Evolutionary conservation across 495 filamentous ascomycete genomes (phyloP).

Genomic region (Neurospora hispaniola): DNA sequence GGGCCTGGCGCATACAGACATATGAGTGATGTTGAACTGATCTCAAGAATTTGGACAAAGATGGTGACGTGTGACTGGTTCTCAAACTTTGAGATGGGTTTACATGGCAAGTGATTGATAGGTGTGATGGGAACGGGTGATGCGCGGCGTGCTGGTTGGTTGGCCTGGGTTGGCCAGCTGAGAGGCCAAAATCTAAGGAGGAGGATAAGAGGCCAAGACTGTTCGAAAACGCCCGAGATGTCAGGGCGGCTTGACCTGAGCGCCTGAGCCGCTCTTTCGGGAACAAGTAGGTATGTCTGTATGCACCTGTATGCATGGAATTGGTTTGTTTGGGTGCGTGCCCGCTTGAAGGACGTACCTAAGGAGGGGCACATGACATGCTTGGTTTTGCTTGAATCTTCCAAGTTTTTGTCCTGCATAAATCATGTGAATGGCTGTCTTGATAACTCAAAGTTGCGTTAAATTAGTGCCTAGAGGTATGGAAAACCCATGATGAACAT

Average conservation of each 20-base stretch:
- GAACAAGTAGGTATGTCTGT: not conserved
- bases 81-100: not conserved
- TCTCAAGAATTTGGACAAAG: not conserved
- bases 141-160: not conserved
- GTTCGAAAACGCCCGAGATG: not conserved
- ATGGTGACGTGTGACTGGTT: not conserved
- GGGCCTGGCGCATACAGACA: not conserved
- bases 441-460: too few relatives aligned
- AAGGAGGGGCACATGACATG: not conserved
- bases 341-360: not conserved
- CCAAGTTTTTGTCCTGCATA: not conserved
- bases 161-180: not conserved
- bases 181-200: not conserved
- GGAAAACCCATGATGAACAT: not conserved
- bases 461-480: too few relatives aligned
- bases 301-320: not conserved
- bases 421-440: not conserved
- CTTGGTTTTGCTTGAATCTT: not conserved
- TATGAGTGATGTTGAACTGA: not conserved
- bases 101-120: not conserved
- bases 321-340: too few relatives aligned
- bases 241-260: not conserved
- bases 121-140: not conserved
- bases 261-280: not conserved
- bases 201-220: not conserved